phyloP scores from a whole-genome alignment of 805 yeast species.

The Candida ortonii region DNA sequence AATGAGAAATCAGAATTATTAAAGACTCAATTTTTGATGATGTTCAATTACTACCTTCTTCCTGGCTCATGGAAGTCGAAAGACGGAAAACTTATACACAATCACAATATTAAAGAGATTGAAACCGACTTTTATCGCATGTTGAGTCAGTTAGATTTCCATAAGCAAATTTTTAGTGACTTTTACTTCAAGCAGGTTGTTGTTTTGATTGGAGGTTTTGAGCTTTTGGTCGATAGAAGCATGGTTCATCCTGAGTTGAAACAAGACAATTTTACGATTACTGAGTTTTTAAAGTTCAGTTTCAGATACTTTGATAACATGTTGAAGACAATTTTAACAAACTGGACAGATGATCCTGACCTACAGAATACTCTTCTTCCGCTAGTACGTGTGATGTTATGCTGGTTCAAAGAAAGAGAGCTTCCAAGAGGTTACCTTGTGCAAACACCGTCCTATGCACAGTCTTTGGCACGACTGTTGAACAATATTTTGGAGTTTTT shows the following conservation, averaged over 20 bases:
- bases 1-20: conserved; percentile 32
- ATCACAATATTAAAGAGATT: conserved; percentile 28
- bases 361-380: conserved; percentile 33
- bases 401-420: conserved; percentile 56
- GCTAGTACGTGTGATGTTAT: conserved; percentile 46
- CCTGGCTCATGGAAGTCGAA: conserved; percentile 40
- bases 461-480: conserved; percentile 20
- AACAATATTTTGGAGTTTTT: conserved; percentile 20
- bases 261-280: conserved; percentile 25
- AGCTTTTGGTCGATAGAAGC: conserved; percentile 28
- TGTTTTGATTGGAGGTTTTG: conserved; percentile 39
- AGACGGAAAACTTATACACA: conserved; percentile 29
- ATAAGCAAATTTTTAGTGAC: conserved; percentile 34
- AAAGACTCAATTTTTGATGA: conserved; percentile 31
- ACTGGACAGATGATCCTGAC: conserved; percentile 25
- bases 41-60: conserved; percentile 37
- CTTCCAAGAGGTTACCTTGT: conserved; percentile 34
- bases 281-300: conserved; percentile 37
- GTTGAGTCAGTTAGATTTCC: conserved; percentile 28
- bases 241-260: conserved; percentile 24
- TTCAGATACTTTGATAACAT: conserved; percentile 40
- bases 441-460: conserved; percentile 18
- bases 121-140: conserved; percentile 34
- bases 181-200: conserved; percentile 37
- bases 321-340: conserved; percentile 21